phyloP scores from a whole-genome alignment of 129 eudicot genomes.

The Saposhnikovia divaricata region DNA sequence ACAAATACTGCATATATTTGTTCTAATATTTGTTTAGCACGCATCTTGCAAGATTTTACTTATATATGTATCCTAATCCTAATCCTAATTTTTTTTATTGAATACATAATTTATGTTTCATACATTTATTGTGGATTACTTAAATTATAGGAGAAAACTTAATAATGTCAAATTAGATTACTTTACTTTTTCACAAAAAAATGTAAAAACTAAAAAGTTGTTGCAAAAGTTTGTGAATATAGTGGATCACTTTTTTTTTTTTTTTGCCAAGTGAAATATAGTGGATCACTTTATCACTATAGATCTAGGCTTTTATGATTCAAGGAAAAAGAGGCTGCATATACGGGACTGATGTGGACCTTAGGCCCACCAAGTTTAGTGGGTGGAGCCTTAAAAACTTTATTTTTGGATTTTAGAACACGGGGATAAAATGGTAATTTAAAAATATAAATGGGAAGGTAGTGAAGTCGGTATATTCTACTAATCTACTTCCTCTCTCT shows the following conservation, averaged over 20 bases:
- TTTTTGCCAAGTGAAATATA: no score
- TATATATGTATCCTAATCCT: no score
- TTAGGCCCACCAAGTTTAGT: not conserved
- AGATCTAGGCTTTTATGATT: slow-evolving; percentile 1
- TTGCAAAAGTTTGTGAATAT: not conserved
- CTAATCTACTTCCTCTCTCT: no score
- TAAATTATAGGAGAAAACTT: not conserved
- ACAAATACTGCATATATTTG: no score
- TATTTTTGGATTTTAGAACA: not conserved
- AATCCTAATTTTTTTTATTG: no score
- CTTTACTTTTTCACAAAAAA: not conserved
- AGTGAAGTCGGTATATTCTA: not conserved
- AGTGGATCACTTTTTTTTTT: not conserved
- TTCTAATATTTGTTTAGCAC: no score
- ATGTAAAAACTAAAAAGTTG: not conserved
- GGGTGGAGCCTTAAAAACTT: not conserved
- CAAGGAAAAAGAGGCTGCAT: slow-evolving; percentile 1
- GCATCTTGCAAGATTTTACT: no score
- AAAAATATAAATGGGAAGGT: not conserved
- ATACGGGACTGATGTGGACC: not conserved
- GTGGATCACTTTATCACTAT: not conserved
- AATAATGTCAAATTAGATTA: not conserved
- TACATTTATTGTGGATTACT: no score
- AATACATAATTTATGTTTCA: no score
- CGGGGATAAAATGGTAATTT: not conserved